Conservation (phyloP, 441 rosid genomes). For the Oxalis stricta region DNA sequence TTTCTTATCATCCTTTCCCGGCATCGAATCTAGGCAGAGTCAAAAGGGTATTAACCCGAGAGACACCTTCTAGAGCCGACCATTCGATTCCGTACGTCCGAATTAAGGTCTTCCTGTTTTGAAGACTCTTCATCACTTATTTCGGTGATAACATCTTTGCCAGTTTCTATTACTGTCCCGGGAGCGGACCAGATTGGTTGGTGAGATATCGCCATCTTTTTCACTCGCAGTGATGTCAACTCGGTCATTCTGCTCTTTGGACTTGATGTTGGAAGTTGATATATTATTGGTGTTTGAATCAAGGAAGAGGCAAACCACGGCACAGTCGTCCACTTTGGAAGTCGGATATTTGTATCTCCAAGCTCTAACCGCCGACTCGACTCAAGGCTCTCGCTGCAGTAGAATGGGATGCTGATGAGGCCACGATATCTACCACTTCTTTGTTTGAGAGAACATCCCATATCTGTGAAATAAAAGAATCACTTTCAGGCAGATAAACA, state of each 20-base stretch:
- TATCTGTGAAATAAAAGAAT: constrained; percentile 23
- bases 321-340: constrained; percentile 90
- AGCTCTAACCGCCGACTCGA: constrained; percentile 65
- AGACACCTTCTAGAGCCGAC: constrained; percentile 92
- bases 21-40: constrained; percentile 76
- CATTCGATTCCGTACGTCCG: constrained; percentile 46
- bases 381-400: constrained; percentile 71
- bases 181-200: constrained; percentile 20
- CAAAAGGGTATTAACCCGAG: constrained; percentile 72
- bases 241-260: constrained; percentile 27
- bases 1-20: constrained; percentile 35
- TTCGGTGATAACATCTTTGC: constrained; percentile 25
- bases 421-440: constrained; percentile 81
- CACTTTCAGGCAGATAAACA: neutral
- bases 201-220: constrained; percentile 20
- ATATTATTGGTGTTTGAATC: constrained; percentile 25
- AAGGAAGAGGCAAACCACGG: constrained; percentile 84
- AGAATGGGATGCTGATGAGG: constrained; percentile 48
- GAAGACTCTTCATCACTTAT: constrained; percentile 28
- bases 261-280: constrained; percentile 29
- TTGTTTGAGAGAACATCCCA: constrained; percentile 91
- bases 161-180: constrained; percentile 24
- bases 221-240: constrained; percentile 12
- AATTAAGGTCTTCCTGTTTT: constrained; percentile 27
- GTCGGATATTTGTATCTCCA: constrained; percentile 89